phyloP scores from a whole-genome alignment of 495 filamentous ascomycete genomes.

The Aspergillus cavernicola region DNA sequence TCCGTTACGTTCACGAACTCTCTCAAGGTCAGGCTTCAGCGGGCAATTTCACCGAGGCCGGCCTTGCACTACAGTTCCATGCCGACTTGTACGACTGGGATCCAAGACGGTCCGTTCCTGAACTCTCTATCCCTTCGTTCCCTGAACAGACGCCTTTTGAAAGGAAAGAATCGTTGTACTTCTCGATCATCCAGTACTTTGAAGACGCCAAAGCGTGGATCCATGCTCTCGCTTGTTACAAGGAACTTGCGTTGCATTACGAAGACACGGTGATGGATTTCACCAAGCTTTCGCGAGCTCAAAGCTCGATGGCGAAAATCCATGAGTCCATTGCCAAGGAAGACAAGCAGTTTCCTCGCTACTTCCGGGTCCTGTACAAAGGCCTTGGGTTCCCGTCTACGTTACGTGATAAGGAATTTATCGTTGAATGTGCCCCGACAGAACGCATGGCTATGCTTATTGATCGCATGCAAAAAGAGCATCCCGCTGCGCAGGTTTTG shows the following conservation, averaged over 20 bases:
- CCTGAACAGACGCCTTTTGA: conserved; percentile 88
- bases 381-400: conserved; percentile 83
- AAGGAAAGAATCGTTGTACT: conserved; percentile 86
- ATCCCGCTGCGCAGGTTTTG: conserved; percentile 82
- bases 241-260: conserved; percentile 86
- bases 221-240: conserved; percentile 83
- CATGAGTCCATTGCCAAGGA: conserved; percentile 84
- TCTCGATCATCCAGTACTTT: conserved; percentile 89
- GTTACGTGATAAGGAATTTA: conserved; percentile 86
- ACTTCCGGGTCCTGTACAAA: conserved; percentile 89
- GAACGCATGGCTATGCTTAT: conserved; percentile 81
- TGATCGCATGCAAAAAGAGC: conserved; percentile 88
- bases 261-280: conserved; percentile 88
- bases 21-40: conserved; percentile 71
- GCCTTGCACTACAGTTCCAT: conserved; percentile 83
- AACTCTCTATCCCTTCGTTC: conserved; percentile 68
- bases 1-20: conserved; percentile 93
- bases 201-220: conserved; percentile 93
- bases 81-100: conserved; percentile 95
- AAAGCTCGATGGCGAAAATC: conserved; percentile 89
- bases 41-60: conserved; percentile 84
- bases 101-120: conserved; percentile 59
- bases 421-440: conserved; percentile 75
- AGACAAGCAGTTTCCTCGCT: conserved; percentile 71
- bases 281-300: conserved; percentile 79